Evolutionary conservation across 1,284 basidiomycete genomes (phyloP).

Genomic region (Apiotrichum porosum): DNA sequence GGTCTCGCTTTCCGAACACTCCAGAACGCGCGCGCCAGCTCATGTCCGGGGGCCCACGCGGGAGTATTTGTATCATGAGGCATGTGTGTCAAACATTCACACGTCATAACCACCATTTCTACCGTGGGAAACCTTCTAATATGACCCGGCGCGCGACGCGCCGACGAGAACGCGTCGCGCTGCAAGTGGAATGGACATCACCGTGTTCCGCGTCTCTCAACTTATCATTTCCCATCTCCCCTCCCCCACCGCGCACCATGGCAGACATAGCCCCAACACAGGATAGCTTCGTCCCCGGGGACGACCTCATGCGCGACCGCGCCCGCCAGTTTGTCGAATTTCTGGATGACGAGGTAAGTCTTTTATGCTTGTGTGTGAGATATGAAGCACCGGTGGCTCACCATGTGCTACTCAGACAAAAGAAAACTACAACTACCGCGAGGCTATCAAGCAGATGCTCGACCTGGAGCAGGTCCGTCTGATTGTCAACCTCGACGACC

Average conservation of each 20-base stretch:
- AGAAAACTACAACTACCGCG: conserved; percentile 66
- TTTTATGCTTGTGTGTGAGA: too few species aligned
- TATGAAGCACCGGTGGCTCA: neutral
- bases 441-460: conserved; percentile 80
- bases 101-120: too few species aligned
- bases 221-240: neutral
- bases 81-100: too few species aligned
- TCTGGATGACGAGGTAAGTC: conserved; percentile 67
- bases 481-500: conserved; percentile 92
- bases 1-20: too few species aligned
- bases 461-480: conserved; percentile 79
- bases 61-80: too few species aligned
- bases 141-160: too few species aligned
- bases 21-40: too few species aligned
- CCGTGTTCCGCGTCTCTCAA: too few species aligned
- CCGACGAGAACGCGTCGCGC: too few species aligned
- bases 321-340: conserved; percentile 82
- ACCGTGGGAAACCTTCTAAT: too few species aligned
- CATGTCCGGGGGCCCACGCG: too few species aligned
- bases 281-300: conserved; percentile 48
- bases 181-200: too few species aligned
- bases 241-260: conserved; percentile 20
- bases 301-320: conserved; percentile 69
- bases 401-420: conserved; percentile 23
- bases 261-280: conserved; percentile 35